phyloP scores from a whole-genome alignment of 2,329 filamentous ascomycete genomes.

The Gremmenia infestans region DNA sequence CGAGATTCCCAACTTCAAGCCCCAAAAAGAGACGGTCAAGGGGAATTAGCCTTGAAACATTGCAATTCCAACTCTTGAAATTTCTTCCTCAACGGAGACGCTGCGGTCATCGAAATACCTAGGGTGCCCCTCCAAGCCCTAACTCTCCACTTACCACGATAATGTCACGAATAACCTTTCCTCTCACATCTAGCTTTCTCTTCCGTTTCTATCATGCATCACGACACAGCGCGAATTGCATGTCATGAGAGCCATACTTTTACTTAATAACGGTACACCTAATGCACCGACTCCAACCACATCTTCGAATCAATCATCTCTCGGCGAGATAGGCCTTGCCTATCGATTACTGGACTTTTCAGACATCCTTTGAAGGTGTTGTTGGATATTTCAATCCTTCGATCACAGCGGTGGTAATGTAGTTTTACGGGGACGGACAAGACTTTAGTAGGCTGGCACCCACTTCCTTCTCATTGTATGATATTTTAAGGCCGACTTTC shows the following conservation, averaged over 20 bases:
- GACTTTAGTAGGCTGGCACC: too few species aligned
- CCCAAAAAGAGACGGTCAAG: conserved; percentile 47
- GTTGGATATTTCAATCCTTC: too few species aligned
- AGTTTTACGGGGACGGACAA: too few species aligned
- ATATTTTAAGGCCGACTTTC: neutral
- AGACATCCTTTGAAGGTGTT: too few species aligned
- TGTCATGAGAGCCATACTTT: too few species aligned
- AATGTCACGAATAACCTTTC: neutral
- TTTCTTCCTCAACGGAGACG: neutral
- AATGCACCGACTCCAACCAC: too few species aligned
- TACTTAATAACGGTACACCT: too few species aligned
- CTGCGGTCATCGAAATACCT: neutral
- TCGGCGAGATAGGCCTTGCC: too few species aligned
- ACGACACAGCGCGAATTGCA: neutral
- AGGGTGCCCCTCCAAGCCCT: neutral
- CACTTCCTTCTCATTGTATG: too few species aligned
- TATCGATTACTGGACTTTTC: too few species aligned
- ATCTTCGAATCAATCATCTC: too few species aligned
- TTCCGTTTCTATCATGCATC: neutral
- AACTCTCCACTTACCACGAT: neutral
- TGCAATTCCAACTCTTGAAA: neutral
- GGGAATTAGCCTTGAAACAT: conserved; percentile 15
- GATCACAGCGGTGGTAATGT: too few species aligned
- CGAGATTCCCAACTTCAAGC: conserved; percentile 76
- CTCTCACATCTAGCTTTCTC: neutral